Percentiles rank a stretch among this genome's conserved stretches.
Evolutionary conservation across 2,329 filamentous ascomycete species (phyloP).

Genomic region (Colletotrichum liriopes): DNA sequence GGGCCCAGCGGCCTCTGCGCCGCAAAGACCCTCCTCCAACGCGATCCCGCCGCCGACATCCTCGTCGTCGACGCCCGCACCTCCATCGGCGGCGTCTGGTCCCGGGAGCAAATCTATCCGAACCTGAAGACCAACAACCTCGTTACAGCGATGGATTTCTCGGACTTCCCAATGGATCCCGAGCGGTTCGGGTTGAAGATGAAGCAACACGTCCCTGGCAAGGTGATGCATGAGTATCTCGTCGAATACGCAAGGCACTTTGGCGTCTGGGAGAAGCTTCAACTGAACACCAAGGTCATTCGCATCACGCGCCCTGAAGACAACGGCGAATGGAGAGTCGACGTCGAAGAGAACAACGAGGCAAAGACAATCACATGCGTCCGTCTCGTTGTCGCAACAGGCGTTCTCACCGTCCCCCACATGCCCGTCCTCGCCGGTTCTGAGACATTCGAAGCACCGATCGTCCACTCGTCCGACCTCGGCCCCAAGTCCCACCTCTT

Average conservation of each 20-base stretch:
- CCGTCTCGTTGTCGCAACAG: slow-evolving; percentile 75
- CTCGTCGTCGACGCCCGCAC: slow-evolving; percentile 59
- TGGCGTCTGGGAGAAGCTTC: slow-evolving; percentile 63
- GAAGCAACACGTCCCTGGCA: slow-evolving; percentile 70
- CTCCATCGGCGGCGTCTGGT: slow-evolving; percentile 60
- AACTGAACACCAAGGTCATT: slow-evolving; percentile 66
- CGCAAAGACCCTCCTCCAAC: slow-evolving; percentile 63
- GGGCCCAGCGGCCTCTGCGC: slow-evolving; percentile 58
- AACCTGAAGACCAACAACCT: slow-evolving; percentile 61
- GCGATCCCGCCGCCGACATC: slow-evolving; percentile 57
- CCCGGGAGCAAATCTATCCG: slow-evolving; percentile 58
- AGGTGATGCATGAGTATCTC: slow-evolving; percentile 70
- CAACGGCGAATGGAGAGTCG: slow-evolving; percentile 52
- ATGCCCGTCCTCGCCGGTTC: slow-evolving; percentile 67
- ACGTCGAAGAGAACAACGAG: slow-evolving; percentile 28
- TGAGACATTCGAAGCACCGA: slow-evolving; percentile 64
- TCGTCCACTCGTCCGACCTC: slow-evolving; percentile 74
- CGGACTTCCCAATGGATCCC: slow-evolving; percentile 52
- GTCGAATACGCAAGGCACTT: slow-evolving; percentile 69
- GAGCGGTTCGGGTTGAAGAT: slow-evolving; percentile 49
- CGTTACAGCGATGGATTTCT: slow-evolving; percentile 56
- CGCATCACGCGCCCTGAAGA: slow-evolving; percentile 58
- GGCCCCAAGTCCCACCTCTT: slow-evolving; percentile 50
- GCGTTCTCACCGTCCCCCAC: slow-evolving; percentile 71
- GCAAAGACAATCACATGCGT: slow-evolving; percentile 47